Percentiles rank a stretch among this genome's conserved stretches.
phyloP scores from a whole-genome alignment of 371 early-diverging fungal genomes.

The Mortierella sp. region DNA sequence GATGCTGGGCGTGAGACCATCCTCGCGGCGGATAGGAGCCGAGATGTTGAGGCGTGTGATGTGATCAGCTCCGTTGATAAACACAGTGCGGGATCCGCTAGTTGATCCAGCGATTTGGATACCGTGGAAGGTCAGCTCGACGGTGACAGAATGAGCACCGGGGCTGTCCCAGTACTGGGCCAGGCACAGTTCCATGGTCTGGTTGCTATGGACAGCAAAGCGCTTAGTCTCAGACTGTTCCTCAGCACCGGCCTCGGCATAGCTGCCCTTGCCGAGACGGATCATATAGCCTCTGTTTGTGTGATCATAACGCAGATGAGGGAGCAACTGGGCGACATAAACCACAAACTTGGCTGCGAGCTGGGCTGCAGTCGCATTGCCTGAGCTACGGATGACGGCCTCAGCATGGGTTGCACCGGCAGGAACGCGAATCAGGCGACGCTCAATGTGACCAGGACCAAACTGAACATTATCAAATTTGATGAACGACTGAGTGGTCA shows the following conservation, averaged over 20 bases:
- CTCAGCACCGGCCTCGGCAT: slow-evolving; percentile 71
- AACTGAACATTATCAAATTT: slow-evolving; percentile 72
- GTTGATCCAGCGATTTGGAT: slow-evolving; percentile 69
- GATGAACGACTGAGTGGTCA: slow-evolving; percentile 60
- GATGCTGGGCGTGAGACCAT: slow-evolving; percentile 70
- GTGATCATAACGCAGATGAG: slow-evolving; percentile 74
- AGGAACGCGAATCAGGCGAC: slow-evolving; percentile 88
- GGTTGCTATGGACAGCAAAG: slow-evolving; percentile 78
- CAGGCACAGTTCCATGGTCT: slow-evolving; percentile 82
- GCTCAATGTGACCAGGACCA: slow-evolving; percentile 81
- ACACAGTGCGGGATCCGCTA: slow-evolving; percentile 56
- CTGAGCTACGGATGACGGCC: slow-evolving; percentile 39
- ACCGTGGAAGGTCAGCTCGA: slow-evolving; percentile 87
- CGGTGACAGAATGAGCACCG: slow-evolving; percentile 75
- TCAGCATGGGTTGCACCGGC: slow-evolving; percentile 79
- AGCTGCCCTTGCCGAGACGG: slow-evolving; percentile 71
- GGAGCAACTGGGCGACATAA: slow-evolving; percentile 77
- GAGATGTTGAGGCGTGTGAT: slow-evolving; percentile 79
- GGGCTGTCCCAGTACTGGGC: slow-evolving; percentile 93
- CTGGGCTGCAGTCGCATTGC: slow-evolving; percentile 24
- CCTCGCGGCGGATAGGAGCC: slow-evolving; percentile 79
- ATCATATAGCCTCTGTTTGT: slow-evolving; percentile 70
- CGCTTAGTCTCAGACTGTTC: slow-evolving; percentile 64
- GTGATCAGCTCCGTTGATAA: slow-evolving; percentile 71
- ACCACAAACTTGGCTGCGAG: slow-evolving; percentile 48